Conservation (phyloP, 805 yeast genomes). For the Cyberlindnera meyerae region DNA sequence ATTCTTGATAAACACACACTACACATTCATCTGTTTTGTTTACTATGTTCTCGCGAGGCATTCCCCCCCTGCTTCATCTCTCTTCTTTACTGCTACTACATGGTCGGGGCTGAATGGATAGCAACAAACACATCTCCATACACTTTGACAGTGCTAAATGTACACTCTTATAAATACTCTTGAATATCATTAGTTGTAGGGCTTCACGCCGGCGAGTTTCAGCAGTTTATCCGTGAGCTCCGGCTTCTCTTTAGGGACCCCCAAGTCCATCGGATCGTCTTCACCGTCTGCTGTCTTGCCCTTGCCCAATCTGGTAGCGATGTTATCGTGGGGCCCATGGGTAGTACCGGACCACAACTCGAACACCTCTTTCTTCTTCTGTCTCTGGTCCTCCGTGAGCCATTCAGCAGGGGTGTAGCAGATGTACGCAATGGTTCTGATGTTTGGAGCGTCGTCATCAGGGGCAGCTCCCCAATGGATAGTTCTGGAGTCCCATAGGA, state of each 20-base stretch:
- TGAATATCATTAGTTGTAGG: slow-evolving; percentile 1
- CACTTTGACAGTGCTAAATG: too few relatives aligned
- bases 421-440: slow-evolving; percentile 29
- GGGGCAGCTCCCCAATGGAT: slow-evolving; percentile 31
- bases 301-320: slow-evolving; percentile 12
- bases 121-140: too few relatives aligned
- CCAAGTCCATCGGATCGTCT: slow-evolving; percentile 22
- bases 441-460: slow-evolving; percentile 19
- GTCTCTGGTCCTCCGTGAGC: slow-evolving; percentile 26
- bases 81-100: too few relatives aligned
- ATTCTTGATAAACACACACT: too few relatives aligned
- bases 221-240: slow-evolving; percentile 24
- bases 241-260: slow-evolving; percentile 25
- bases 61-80: too few relatives aligned
- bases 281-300: slow-evolving; percentile 21
- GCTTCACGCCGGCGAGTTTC: slow-evolving; percentile 27
- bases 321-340: slow-evolving; percentile 32
- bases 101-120: too few relatives aligned
- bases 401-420: slow-evolving; percentile 31
- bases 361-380: slow-evolving; percentile 21
- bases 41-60: too few relatives aligned
- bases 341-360: slow-evolving; percentile 26
- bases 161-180: neutral
- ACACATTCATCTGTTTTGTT: too few relatives aligned
- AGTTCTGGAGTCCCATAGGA: slow-evolving; percentile 32